Evolutionary conservation across 1,284 basidiomycete species (phyloP), one percentile per base, ranked within the genome.

Genomic region (Cryptococcus hybrid): DNA sequence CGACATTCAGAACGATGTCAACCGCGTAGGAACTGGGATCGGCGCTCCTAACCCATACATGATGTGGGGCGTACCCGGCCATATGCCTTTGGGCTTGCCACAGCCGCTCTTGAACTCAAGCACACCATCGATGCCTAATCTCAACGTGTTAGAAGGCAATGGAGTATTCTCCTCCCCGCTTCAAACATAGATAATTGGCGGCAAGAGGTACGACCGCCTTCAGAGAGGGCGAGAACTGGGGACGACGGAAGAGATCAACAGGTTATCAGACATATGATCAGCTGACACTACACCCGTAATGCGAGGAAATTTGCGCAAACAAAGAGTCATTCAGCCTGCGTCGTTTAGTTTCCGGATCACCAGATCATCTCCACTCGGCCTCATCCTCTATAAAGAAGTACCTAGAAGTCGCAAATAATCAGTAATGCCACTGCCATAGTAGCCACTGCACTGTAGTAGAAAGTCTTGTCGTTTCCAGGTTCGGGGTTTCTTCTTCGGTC

Each of bases 181-280:
- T 30, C 58, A n/a, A 61, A 61, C 44, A 70, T 70, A 46, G 68
- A 70, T 59, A 59, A 48, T 55, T 70, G 68, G 68, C 59, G 68
- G 53, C 58, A 67, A 42, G 66, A 67, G 51, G 68, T 70, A 44
- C 59, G 63, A 6, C 38, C 62, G 6, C 58, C 53, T 34, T 13
- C 9, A 11, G 24, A 30, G 47, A 7, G 18, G 2, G 24, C 8
- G 18, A 47, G 47, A 15, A 24, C 24, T 12, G 18, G 47, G 13
- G 34, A 47, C 6, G 47, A 47, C 6, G 47, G 47, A 6, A 30
- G 30, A 30, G 30, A 30, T 30, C 30, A 30, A 30, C 30, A 30
- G 3, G 30, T 30, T 30, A 30, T 30, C 30, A 3, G 4, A 30
- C 30, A 30, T 30, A 30, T 30, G 30, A 4, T 30, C 30, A 30